Percentiles rank a stretch among this genome's conserved stretches.
These are phyloP conservation scores for Pleurotus tuoliensis DNA, from an alignment of 768 basidiomycete species.

Conservation along the genomic window DNA sequence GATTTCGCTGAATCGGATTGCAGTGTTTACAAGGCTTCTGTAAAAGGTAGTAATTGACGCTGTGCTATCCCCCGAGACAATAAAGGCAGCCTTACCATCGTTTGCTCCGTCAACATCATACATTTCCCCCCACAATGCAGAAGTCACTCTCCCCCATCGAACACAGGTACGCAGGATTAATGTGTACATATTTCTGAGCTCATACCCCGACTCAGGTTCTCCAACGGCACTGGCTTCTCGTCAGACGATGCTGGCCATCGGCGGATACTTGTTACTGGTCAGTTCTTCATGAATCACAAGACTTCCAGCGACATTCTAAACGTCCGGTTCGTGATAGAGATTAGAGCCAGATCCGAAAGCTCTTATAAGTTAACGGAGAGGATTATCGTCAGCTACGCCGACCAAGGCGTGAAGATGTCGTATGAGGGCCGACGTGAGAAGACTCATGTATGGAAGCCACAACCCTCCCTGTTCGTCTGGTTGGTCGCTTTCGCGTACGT, in stretches of 20 bases:
- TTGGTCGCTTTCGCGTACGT: not conserved
- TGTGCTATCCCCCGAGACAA: not conserved
- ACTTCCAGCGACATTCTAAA: not conserved
- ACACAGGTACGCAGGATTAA: too few relatives aligned
- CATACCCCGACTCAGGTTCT: not conserved
- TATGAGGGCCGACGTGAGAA: not conserved
- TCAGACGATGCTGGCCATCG: not conserved
- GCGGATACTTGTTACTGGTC: not conserved
- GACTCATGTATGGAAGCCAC: not conserved
- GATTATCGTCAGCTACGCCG: not conserved
- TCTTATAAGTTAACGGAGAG: not conserved
- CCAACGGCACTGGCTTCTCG: not conserved
- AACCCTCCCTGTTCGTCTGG: not conserved
- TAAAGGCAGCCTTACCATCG: not conserved
- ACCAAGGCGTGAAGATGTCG: not conserved
- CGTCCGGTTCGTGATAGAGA: not conserved
- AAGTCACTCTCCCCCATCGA: too few relatives aligned
- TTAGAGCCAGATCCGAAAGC: not conserved
- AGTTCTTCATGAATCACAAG: not conserved
- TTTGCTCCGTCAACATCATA: too few relatives aligned
- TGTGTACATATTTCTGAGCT: too few relatives aligned
- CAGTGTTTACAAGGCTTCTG: not conserved
- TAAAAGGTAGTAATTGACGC: constrained; percentile 1
- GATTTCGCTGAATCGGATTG: not conserved
- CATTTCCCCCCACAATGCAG: too few relatives aligned